These are phyloP conservation scores for Fusarium austroafricanum DNA, from an alignment of 2,329 filamentous ascomycete species.

Conservation along the genomic window DNA sequence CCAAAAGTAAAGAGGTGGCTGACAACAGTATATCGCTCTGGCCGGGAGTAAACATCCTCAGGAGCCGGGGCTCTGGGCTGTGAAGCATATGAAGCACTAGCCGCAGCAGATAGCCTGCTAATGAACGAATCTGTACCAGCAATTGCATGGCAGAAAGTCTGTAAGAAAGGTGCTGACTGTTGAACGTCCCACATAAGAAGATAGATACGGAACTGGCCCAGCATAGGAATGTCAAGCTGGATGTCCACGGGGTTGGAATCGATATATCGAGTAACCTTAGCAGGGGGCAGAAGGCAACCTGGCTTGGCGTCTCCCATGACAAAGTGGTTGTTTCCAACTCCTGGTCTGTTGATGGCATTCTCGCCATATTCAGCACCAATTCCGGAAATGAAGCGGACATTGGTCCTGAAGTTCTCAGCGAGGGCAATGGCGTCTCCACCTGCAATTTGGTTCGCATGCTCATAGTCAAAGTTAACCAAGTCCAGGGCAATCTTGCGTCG, in stretches of 20 bases:
- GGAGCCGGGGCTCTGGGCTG: constrained; percentile 68
- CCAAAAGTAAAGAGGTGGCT: constrained; percentile 77
- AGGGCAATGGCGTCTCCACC: constrained; percentile 72
- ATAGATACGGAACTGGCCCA: constrained; percentile 82
- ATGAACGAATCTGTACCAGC: constrained; percentile 65
- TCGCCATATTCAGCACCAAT: constrained; percentile 72
- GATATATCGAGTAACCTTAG: constrained; percentile 78
- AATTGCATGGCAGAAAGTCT: constrained; percentile 67
- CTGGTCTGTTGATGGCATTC: constrained; percentile 62
- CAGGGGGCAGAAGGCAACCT: constrained; percentile 71
- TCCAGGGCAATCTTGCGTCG: constrained; percentile 71
- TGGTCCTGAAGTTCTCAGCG: constrained; percentile 75
- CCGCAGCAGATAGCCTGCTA: constrained; percentile 68
- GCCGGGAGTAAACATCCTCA: constrained; percentile 74
- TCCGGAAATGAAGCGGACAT: constrained; percentile 79
- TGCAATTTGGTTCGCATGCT: constrained; percentile 68
- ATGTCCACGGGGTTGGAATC: constrained; percentile 83
- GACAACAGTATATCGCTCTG: constrained; percentile 75
- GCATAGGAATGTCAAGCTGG: constrained; percentile 80
- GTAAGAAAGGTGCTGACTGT: constrained; percentile 67
- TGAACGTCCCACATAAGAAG: constrained; percentile 74
- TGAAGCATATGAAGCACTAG: constrained; percentile 70
- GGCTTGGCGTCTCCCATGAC: constrained; percentile 63
- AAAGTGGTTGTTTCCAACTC: constrained; percentile 51
- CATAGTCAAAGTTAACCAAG: constrained; percentile 69